phyloP scores from a whole-genome alignment of 495 filamentous ascomycete species.

The Cenococcum geophilum region DNA sequence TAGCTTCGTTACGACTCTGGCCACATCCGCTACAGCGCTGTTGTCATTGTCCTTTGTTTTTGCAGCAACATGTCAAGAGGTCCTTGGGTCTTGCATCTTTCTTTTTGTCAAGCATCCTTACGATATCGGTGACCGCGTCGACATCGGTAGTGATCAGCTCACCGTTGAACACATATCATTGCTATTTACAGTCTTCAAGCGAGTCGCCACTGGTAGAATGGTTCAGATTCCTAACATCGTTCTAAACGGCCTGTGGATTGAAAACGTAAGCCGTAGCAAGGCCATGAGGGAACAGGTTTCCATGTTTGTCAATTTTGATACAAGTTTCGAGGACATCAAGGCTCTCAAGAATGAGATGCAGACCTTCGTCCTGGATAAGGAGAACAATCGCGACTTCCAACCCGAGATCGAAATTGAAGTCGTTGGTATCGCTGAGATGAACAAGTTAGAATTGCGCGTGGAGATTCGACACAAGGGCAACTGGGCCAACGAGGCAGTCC shows the following conservation, averaged over 20 bases:
- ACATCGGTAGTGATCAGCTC: conserved; percentile 66
- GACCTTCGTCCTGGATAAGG: conserved; percentile 73
- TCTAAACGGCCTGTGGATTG: conserved; percentile 84
- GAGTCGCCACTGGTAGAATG: conserved; percentile 70
- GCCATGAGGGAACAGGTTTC: conserved; percentile 85
- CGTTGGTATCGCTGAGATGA: conserved; percentile 73
- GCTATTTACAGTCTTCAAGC: conserved; percentile 87
- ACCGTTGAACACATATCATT: conserved; percentile 91
- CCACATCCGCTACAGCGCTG: conserved; percentile 90
- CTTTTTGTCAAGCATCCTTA: conserved; percentile 94
- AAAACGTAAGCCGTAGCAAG: conserved; percentile 84
- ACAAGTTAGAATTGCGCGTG: conserved; percentile 76
- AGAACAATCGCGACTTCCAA: conserved; percentile 89
- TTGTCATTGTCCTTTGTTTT: conserved; percentile 94
- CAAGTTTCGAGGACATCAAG: conserved; percentile 80
- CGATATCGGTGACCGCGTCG: conserved; percentile 91
- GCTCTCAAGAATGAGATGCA: conserved; percentile 73
- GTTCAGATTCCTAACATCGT: conserved; percentile 89
- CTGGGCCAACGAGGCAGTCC: conserved; percentile 87
- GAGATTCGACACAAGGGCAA: conserved; percentile 89
- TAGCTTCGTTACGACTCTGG: conserved; percentile 77
- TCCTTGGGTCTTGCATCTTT: conserved; percentile 94
- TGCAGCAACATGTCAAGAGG: conserved; percentile 81
- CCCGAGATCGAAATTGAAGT: conserved; percentile 73
- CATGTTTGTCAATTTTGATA: conserved; percentile 75